phyloP scores from a whole-genome alignment of 257 asterid species.

The Nicotiana tabacum region DNA sequence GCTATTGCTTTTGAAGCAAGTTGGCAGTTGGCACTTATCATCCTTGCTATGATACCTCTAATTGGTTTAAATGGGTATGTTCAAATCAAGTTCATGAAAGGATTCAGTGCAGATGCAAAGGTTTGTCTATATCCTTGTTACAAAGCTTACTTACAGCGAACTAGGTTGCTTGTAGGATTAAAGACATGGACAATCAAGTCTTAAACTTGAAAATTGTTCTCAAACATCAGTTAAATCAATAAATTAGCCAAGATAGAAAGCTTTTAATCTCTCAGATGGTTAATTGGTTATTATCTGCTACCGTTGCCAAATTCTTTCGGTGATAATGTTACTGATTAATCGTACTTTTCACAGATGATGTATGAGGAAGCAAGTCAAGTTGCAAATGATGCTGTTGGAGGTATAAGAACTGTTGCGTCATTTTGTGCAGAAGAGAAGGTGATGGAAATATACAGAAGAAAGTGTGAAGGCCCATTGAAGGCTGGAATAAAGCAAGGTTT shows the following conservation, averaged over 20 bases:
- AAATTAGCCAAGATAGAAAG: neutral
- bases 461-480: slow-evolving; percentile 68
- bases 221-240: neutral
- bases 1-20: slow-evolving; percentile 58
- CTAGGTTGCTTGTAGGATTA: too few relatives aligned
- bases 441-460: slow-evolving; percentile 53
- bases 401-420: slow-evolving; percentile 80
- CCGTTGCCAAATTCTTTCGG: neutral
- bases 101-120: slow-evolving; percentile 84
- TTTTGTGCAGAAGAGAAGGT: slow-evolving; percentile 84
- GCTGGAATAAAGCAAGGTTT: slow-evolving; percentile 68
- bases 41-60: slow-evolving; percentile 57
- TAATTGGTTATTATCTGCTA: neutral
- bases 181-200: neutral
- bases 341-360: slow-evolving; percentile 42
- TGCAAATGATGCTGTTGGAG: slow-evolving; percentile 77
- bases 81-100: slow-evolving; percentile 63
- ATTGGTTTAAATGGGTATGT: slow-evolving; percentile 59
- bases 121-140: slow-evolving; percentile 16
- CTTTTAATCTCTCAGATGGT: neutral
- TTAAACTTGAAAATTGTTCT: neutral
- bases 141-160: neutral
- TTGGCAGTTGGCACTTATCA: slow-evolving; percentile 75
- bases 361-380: slow-evolving; percentile 91
- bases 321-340: neutral